Conservation (phyloP, 2,329 filamentous ascomycete species). For the Ophiostoma populinum region DNA sequence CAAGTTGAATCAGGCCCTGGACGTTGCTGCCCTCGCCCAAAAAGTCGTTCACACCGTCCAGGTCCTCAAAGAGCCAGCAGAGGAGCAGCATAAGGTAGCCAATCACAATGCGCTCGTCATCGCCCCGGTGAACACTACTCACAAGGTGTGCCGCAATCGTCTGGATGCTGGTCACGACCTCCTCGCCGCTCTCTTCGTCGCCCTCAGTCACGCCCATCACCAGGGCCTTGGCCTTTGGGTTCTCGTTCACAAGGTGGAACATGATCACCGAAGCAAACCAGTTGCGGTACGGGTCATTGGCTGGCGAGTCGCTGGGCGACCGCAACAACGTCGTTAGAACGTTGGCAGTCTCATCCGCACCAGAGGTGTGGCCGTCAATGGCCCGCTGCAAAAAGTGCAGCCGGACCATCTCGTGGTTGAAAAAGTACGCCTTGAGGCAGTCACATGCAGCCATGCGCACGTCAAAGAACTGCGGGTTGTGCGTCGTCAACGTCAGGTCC, state of each 20-base stretch:
- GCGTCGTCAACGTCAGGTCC: conserved; percentile 58
- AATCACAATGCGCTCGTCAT: conserved; percentile 63
- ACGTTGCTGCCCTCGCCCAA: conserved; percentile 81
- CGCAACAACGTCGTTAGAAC: conserved; percentile 68
- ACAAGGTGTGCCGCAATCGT: conserved; percentile 75
- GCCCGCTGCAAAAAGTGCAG: conserved; percentile 75
- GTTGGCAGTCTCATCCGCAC: conserved; percentile 70
- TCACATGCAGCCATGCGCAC: conserved; percentile 72
- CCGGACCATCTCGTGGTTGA: conserved; percentile 62
- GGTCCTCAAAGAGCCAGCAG: conserved; percentile 83
- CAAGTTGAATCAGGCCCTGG: conserved; percentile 65
- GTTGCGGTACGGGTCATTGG: conserved; percentile 64
- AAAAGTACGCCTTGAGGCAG: conserved; percentile 86
- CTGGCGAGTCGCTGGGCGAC: conserved; percentile 40
- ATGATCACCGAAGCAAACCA: conserved; percentile 84
- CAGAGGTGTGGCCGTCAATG: conserved; percentile 68
- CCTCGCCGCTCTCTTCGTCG: conserved; percentile 75
- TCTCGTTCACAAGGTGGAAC: conserved; percentile 71
- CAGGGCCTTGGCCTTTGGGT: conserved; percentile 58
- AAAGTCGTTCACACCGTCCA: conserved; percentile 83
- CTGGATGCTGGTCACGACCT: conserved; percentile 89
- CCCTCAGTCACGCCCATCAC: conserved; percentile 77
- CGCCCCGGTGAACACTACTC: conserved; percentile 53
- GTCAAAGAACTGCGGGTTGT: conserved; percentile 53
- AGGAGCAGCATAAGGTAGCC: conserved; percentile 82